These are phyloP conservation scores for Sporothrix humicola DNA, from an alignment of 2,329 filamentous ascomycete species.

Conservation along the genomic window DNA sequence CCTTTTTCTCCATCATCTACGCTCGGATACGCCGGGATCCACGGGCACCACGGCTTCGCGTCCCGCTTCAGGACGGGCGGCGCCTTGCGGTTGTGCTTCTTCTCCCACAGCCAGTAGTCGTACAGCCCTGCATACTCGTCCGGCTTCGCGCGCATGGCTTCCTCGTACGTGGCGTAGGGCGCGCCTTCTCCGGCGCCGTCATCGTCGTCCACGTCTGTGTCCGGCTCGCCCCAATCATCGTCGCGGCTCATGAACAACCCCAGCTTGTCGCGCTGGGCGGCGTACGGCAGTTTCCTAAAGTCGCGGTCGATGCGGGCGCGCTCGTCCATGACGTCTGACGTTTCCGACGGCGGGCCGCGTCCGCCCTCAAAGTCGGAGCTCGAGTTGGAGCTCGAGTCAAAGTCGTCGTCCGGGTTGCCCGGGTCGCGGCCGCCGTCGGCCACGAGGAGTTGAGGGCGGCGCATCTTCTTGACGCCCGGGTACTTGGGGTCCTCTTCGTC, in stretches of 20 bases:
- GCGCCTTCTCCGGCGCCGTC: not conserved
- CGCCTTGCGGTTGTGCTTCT: constrained; percentile 22
- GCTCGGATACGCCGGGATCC: not conserved
- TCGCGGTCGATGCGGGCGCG: not conserved
- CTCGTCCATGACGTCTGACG: not conserved
- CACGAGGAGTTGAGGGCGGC: no score
- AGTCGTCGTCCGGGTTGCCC: no score
- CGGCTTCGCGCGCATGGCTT: constrained; percentile 1
- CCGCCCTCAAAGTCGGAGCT: not conserved
- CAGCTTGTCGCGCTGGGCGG: constrained; percentile 21
- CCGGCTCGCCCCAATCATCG: not conserved
- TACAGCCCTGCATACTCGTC: constrained; percentile 19
- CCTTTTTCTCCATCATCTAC: no score
- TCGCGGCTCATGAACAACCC: constrained; percentile 26
- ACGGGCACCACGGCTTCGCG: constrained; percentile 24
- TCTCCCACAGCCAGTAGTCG: constrained; percentile 30
- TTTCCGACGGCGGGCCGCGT: not conserved
- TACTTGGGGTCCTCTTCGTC: no score
- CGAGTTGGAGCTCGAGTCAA: not conserved
- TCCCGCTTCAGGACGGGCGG: constrained; percentile 27
- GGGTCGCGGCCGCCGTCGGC: no score
- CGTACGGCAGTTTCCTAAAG: constrained; percentile 22
- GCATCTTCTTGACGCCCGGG: no score
- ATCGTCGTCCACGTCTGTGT: not conserved
- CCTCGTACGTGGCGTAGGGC: constrained; percentile 7